Evolutionary conservation across 306 rosid genomes (phyloP).

Genomic region (Acacia confusa): DNA sequence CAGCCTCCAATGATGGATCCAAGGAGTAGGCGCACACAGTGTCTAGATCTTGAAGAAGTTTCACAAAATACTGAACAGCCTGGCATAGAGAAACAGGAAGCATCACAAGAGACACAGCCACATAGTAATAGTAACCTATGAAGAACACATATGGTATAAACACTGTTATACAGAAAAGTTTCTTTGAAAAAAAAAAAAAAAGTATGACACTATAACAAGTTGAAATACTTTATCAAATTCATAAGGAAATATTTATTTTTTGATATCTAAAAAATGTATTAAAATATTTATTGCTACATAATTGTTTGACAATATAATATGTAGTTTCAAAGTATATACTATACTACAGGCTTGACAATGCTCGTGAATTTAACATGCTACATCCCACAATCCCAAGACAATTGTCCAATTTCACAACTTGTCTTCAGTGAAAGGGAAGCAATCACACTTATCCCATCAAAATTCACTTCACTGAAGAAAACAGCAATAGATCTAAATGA

Average conservation of each 20-base stretch:
- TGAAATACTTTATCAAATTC: neutral
- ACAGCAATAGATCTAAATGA: neutral
- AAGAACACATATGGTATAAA: neutral
- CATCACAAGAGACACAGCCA: slow-evolving; percentile 24
- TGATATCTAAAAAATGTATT: neutral
- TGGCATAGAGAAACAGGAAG: slow-evolving; percentile 44
- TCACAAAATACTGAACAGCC: slow-evolving; percentile 84
- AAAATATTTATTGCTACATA: neutral
- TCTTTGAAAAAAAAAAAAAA: neutral
- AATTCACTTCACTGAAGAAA: neutral
- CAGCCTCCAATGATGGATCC: slow-evolving; percentile 72
- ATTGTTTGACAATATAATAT: neutral
- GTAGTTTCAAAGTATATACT: neutral
- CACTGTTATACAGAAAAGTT: neutral
- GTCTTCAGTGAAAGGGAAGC: neutral
- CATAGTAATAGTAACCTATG: slow-evolving; percentile 4
- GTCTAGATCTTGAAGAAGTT: slow-evolving; percentile 82
- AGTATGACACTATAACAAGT: neutral
- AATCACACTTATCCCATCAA: neutral
- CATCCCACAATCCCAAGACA: neutral
- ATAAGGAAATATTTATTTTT: neutral
- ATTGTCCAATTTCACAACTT: neutral
- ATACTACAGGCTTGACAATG: neutral
- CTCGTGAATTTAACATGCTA: neutral
- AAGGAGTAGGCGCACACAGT: slow-evolving; percentile 67